A percentile compares a stretch with the other conserved stretches of the same genome.
Conservation (phyloP, 1,139 yeast species). For the Pichia sorboxylosa region DNA sequence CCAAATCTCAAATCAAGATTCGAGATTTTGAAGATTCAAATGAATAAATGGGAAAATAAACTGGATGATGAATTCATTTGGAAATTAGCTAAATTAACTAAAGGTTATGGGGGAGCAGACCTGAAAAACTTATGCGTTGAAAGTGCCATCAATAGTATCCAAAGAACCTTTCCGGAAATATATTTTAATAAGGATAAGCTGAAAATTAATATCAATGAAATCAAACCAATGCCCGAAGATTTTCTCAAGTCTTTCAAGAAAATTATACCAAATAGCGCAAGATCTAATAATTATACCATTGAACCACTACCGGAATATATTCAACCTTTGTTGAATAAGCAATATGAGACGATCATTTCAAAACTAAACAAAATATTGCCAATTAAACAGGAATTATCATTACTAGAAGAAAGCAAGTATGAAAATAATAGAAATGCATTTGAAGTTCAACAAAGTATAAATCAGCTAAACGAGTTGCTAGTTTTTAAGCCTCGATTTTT, state of each 20-base stretch:
- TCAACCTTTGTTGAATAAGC: conserved; percentile 44
- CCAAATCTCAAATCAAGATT: conserved; percentile 77
- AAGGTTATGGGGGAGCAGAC: conserved; percentile 98
- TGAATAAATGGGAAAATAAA: conserved; percentile 60
- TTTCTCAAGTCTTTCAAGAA: conserved; percentile 79
- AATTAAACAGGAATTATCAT: conserved; percentile 37
- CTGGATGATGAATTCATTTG: conserved; percentile 38
- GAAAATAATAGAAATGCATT: conserved; percentile 50
- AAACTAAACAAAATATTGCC: conserved; percentile 57
- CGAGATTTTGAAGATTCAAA: conserved; percentile 72
- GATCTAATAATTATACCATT: conserved; percentile 51
- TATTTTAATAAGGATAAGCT: conserved; percentile 69
- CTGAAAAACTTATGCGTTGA: conserved; percentile 89
- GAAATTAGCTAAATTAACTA: conserved; percentile 68
- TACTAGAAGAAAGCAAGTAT: conserved; percentile 61
- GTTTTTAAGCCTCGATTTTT: conserved; percentile 74
- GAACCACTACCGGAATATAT: conserved; percentile 71
- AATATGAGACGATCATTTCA: conserved; percentile 35
- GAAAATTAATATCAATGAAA: conserved; percentile 56
- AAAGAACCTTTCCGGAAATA: conserved; percentile 87
- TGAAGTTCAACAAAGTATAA: conserved; percentile 49
- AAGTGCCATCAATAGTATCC: conserved; percentile 73
- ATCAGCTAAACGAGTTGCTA: conserved; percentile 50
- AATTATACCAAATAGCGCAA: conserved; percentile 84
- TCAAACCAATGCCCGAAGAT: conserved; percentile 73